A percentile compares a stretch with the other conserved stretches of the same genome.
phyloP scores from a whole-genome alignment of 2,329 filamentous ascomycete species.

The Laburnicola sp. region DNA sequence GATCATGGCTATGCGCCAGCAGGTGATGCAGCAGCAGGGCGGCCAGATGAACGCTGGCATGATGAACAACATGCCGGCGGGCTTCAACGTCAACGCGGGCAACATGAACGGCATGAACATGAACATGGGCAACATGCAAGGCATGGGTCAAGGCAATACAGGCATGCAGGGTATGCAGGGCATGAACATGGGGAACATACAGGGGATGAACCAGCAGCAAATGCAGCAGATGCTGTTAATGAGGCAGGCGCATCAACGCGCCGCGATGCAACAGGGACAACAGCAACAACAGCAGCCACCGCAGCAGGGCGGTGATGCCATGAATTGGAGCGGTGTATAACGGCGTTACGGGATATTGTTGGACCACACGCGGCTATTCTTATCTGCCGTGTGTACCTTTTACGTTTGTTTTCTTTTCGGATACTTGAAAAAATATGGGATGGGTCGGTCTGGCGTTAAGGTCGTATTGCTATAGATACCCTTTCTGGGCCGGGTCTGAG shows the following conservation, averaged over 20 bases:
- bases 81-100: slow-evolving; percentile 29
- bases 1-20: slow-evolving; percentile 38
- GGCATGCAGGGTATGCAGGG: slow-evolving; percentile 25
- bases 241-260: slow-evolving; percentile 36
- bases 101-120: slow-evolving; percentile 21
- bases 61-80: slow-evolving; percentile 38
- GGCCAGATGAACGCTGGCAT: slow-evolving; percentile 27
- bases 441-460: slow-evolving; percentile 1
- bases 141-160: slow-evolving; percentile 23
- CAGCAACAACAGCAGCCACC: slow-evolving; percentile 25
- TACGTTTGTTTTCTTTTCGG: neutral
- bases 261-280: slow-evolving; percentile 28
- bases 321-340: slow-evolving; percentile 36
- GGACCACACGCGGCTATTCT: too few species aligned
- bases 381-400: too few species aligned
- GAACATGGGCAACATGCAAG: slow-evolving; percentile 28
- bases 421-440: neutral
- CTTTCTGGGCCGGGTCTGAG: slow-evolving; percentile 1
- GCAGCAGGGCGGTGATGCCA: slow-evolving; percentile 28
- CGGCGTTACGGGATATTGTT: neutral
- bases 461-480: slow-evolving; percentile 1
- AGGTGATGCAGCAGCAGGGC: slow-evolving; percentile 37
- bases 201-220: slow-evolving; percentile 36
- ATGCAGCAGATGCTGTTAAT: slow-evolving; percentile 41
- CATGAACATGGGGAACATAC: slow-evolving; percentile 25